Evolutionary conservation across 805 yeast genomes (phyloP).

Genomic region (Ogataea trehaloabstinens): DNA sequence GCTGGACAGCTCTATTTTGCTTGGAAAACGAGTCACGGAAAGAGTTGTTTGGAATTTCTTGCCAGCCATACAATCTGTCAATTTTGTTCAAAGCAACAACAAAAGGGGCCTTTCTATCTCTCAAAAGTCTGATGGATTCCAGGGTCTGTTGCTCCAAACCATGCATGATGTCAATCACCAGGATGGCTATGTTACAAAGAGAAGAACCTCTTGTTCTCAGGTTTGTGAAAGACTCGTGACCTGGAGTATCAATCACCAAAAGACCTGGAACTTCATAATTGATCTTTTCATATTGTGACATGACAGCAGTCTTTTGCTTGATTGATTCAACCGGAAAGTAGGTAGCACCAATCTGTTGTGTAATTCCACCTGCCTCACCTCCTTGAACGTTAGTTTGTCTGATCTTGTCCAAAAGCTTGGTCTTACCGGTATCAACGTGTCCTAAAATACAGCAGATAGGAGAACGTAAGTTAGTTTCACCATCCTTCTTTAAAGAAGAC

Average conservation of each 20-base stretch:
- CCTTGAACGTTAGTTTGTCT: slow-evolving; percentile 99
- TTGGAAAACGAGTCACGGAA: slow-evolving; percentile 89
- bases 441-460: slow-evolving; percentile 99
- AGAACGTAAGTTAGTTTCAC: slow-evolving; percentile 70
- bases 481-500: slow-evolving; percentile 15
- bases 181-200: slow-evolving; percentile 96
- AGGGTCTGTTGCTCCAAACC: slow-evolving; percentile 98
- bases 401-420: slow-evolving; percentile 92
- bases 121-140: slow-evolving; percentile 85
- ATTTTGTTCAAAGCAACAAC: slow-evolving; percentile 96
- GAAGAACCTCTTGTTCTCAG: slow-evolving; percentile 99
- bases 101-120: slow-evolving; percentile 98
- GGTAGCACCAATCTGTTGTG: slow-evolving; percentile 99
- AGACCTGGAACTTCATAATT: slow-evolving; percentile 95
- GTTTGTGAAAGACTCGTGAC: slow-evolving; percentile 98
- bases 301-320: slow-evolving; percentile 84
- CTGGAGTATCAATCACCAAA: slow-evolving; percentile 96
- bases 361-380: slow-evolving; percentile 99
- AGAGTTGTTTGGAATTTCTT: slow-evolving; percentile 83
- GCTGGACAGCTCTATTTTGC: slow-evolving; percentile 82
- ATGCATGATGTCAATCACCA: slow-evolving; percentile 98
- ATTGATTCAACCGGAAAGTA: slow-evolving; percentile 97
- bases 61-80: slow-evolving; percentile 97
- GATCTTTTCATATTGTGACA: slow-evolving; percentile 82
- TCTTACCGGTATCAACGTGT: slow-evolving; percentile 99